Conservation (phyloP, 306 rosid species). For the Astragalus glycyphyllos region DNA sequence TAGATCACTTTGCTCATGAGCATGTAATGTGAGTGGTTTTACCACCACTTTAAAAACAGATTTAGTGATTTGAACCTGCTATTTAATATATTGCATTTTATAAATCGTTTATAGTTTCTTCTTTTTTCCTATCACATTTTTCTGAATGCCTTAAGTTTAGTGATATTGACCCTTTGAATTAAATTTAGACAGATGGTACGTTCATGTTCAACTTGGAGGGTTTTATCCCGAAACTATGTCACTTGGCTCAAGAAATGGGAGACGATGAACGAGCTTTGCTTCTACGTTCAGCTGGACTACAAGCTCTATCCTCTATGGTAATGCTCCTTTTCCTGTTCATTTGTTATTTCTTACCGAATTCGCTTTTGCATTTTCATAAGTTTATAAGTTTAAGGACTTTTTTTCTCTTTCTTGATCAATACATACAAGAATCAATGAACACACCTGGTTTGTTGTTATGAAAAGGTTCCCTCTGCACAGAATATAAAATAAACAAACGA, state of each 20-base stretch:
- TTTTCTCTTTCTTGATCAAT: conserved; percentile 35
- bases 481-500: conserved; percentile 18
- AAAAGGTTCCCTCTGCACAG: conserved; percentile 27
- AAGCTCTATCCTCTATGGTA: conserved; percentile 81
- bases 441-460: conserved; percentile 5
- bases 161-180: conserved; percentile 59
- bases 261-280: conserved; percentile 65
- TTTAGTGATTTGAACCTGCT: conserved; percentile 31
- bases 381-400: conserved; percentile 14
- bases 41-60: conserved; percentile 29
- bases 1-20: conserved; percentile 8
- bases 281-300: conserved; percentile 87
- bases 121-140: background rate
- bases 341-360: conserved; percentile 34
- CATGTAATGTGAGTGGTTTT: conserved; percentile 33
- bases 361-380: conserved; percentile 19
- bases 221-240: conserved; percentile 91
- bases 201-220: conserved; percentile 98
- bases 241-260: conserved; percentile 88
- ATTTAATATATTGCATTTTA: conserved; percentile 35
- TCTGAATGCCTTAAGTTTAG: conserved; percentile 41
- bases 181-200: conserved; percentile 85
- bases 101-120: background rate
- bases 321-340: conserved; percentile 35
- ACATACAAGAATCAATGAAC: conserved; percentile 34